Evolutionary conservation across 192 early-diverging fungal species (phyloP), one percentile per base, ranked within the genome.

Genomic region (Phycomyces blakesleeanus): DNA sequence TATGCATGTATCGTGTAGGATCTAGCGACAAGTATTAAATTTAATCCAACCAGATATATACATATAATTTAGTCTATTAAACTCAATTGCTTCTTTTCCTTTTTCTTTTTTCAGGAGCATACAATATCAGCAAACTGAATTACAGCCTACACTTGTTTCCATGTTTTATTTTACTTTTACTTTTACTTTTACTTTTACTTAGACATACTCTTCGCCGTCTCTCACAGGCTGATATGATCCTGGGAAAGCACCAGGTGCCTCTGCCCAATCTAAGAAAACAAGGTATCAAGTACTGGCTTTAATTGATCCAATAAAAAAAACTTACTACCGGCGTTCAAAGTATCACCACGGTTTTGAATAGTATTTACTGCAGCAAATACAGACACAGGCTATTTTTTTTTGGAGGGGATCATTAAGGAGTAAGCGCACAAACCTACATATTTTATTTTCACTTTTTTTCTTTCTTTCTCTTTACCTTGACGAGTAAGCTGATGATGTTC

Each of bases 301-400:
- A 26, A 29, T 55, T 4, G 27, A 27, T n/a, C 26, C 29, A 55
- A 14, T 1, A 0, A 57, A 57, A 38, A 4, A 16, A 20, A 24
- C 57, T 62, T 57, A 73, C 71, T 40, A 16, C 78, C 71, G 39
- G 59, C 60, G 16, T 57, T 65, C 38, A 82, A 74, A 0, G 68
- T 69, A 16, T 82, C 80, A 41, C 80, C 80, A 53, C 80, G 73
- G 25, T 68, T 69, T 39, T 79, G 71, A n/a, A 82, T 55, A 8
- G 76, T 68, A 26, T 73, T 74, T 10, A 82, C 55, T 7, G 75
- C 63, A 1, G 80, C 69, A 42, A 79, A 74, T n/a, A 82, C 68
- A 21, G 75, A 75, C 44, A 82, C 51, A 11, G 80, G 80, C 78
- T 81, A 74, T 6, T 26, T 7, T 5, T n/a, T n/a, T n/a, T n/a